Evolutionary conservation across 2,329 filamentous ascomycete genomes (phyloP).

Genomic region (Emergomyces orientalis): DNA sequence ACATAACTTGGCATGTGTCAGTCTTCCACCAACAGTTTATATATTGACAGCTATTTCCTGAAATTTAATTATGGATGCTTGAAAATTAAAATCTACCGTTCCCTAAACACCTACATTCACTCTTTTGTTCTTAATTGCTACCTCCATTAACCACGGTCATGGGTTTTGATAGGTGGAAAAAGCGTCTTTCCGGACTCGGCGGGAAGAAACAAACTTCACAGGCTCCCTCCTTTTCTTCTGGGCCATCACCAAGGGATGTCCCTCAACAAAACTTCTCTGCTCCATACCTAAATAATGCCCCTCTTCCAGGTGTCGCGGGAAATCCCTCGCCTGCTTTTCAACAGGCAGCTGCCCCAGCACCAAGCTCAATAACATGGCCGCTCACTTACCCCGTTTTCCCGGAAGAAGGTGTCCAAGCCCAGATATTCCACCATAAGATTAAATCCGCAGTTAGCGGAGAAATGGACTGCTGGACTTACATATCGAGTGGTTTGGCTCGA

Average conservation of each 20-base stretch:
- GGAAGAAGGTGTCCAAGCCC: constrained; percentile 4
- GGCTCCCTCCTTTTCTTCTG: not conserved
- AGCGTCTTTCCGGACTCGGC: constrained; percentile 1
- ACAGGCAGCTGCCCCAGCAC: not conserved
- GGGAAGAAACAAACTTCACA: not conserved
- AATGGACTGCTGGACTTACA: constrained; percentile 13
- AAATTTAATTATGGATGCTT: not conserved
- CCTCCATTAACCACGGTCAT: not conserved
- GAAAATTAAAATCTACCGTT: not conserved
- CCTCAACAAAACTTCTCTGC: not conserved
- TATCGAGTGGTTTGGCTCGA: constrained; percentile 10
- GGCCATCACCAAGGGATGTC: not conserved
- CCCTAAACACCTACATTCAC: not conserved
- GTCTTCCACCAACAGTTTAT: not conserved
- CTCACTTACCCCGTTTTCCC: constrained; percentile 5
- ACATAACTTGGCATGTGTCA: not conserved
- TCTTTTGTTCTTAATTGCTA: not conserved
- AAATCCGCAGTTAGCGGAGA: constrained; percentile 9
- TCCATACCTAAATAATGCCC: not conserved
- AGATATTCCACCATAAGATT: constrained; percentile 11
- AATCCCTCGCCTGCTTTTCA: not conserved
- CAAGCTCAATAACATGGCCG: constrained; percentile 4
- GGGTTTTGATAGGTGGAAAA: constrained; percentile 7
- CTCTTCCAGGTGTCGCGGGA: not conserved
- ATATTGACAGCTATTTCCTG: not conserved